A percentile compares a stretch with the other conserved stretches of the same genome.
Evolutionary conservation across 495 filamentous ascomycete species (phyloP).

Genomic region (Podospora pseudopauciseta): DNA sequence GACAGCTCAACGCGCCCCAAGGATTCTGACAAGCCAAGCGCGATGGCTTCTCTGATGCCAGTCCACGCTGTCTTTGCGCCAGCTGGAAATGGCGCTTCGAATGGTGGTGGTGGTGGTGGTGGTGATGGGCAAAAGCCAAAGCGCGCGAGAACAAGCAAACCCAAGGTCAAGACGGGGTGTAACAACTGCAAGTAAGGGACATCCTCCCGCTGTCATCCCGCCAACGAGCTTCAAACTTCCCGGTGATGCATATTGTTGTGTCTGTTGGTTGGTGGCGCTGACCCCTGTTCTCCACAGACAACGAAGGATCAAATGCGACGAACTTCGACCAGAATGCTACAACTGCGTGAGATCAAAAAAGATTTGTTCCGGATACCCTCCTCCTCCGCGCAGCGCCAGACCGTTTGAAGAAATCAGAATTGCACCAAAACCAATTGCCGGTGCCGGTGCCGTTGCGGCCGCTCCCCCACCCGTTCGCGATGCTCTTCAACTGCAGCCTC

Average conservation of each 20-base stretch:
- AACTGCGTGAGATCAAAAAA: conserved; percentile 53
- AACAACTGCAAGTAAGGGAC: conserved; percentile 54
- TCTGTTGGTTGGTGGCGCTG: conserved; percentile 11
- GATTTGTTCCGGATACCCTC: conserved; percentile 50
- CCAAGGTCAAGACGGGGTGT: conserved; percentile 54
- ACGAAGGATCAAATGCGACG: conserved; percentile 65
- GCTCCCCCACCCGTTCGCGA: conserved; percentile 25
- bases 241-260: not conserved
- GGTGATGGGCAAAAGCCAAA: conserved; percentile 29
- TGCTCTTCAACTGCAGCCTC: conserved; percentile 24
- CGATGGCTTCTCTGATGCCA: conserved; percentile 11
- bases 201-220: conserved; percentile 9
- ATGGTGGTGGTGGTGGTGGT: conserved; percentile 15
- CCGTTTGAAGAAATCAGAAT: conserved; percentile 42
- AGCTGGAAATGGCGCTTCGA: conserved; percentile 1
- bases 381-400: conserved; percentile 41
- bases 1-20: not conserved
- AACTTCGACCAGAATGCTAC: conserved; percentile 55
- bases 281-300: conserved; percentile 40
- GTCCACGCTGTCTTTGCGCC: conserved; percentile 8
- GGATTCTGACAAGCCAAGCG: not conserved
- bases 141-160: conserved; percentile 44
- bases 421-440: conserved; percentile 40
- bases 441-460: conserved; percentile 14
- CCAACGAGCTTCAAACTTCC: conserved; percentile 2